Percentiles rank a stretch among this genome's conserved stretches.
Evolutionary conservation across 257 asterid species (phyloP).

Genomic region (Gentiana macrophylla): DNA sequence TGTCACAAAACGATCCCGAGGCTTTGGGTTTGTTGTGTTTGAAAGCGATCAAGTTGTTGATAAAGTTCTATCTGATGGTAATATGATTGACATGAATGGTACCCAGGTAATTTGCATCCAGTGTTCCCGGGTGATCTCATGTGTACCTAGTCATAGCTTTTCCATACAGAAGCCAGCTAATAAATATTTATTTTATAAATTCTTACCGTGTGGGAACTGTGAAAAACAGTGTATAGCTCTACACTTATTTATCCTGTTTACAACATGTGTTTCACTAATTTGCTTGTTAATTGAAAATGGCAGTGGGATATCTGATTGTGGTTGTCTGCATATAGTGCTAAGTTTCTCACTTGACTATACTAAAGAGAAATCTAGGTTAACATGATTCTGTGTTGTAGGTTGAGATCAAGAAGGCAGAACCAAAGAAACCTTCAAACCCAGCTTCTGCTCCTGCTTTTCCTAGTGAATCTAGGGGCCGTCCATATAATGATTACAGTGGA

Average conservation of each 20-base stretch:
- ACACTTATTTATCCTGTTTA: neutral
- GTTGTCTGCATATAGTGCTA: conserved; percentile 23
- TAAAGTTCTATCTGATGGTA: conserved; percentile 58
- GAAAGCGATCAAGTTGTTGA: conserved; percentile 85
- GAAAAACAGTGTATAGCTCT: neutral
- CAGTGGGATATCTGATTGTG: conserved; percentile 5
- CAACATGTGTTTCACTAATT: neutral
- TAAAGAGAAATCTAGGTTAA: conserved; percentile 70
- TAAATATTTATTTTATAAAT: neutral
- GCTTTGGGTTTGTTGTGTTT: conserved; percentile 87
- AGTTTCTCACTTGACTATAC: conserved; percentile 29
- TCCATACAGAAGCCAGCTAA: neutral
- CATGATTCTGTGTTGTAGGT: conserved; percentile 99
- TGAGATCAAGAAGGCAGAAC: conserved; percentile 99
- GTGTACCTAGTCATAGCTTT: conserved; percentile 14
- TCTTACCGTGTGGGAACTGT: neutral
- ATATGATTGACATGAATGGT: conserved; percentile 91
- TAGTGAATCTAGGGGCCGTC: conserved; percentile 90
- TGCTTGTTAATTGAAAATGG: neutral
- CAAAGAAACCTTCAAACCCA: conserved; percentile 99
- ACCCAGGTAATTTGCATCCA: conserved; percentile 50
- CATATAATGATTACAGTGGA: conserved; percentile 71
- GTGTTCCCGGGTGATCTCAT: conserved; percentile 4
- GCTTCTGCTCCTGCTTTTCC: conserved; percentile 68
- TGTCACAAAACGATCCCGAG: conserved; percentile 80